These are phyloP conservation scores for Polymyxa betae DNA, from an alignment of 208 protist genomes.

Conservation along the genomic window DNA sequence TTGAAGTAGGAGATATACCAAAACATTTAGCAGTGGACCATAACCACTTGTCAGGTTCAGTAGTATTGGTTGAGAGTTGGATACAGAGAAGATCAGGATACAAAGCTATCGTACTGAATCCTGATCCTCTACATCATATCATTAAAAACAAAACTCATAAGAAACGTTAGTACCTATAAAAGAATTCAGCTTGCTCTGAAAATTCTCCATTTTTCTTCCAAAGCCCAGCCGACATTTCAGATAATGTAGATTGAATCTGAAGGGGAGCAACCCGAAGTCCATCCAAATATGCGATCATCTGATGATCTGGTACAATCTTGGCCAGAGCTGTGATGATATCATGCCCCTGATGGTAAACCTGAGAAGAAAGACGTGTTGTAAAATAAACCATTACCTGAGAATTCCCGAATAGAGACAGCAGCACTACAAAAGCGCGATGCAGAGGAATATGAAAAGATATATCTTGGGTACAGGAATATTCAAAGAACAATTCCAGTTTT, in stretches of 20 bases:
- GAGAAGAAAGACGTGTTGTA: too few relatives aligned
- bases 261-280: neutral
- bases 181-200: neutral
- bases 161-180: slow-evolving; percentile 4
- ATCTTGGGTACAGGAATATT: neutral
- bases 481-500: neutral
- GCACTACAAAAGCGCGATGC: neutral
- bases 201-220: slow-evolving; percentile 31
- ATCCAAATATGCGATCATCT: neutral
- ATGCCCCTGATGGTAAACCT: too few relatives aligned
- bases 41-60: neutral
- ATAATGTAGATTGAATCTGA: neutral
- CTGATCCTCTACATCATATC: neutral
- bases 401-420: neutral
- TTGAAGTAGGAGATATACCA: neutral
- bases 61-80: neutral
- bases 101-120: neutral
- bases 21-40: neutral
- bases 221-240: neutral
- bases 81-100: slow-evolving; percentile 3
- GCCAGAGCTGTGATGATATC: neutral
- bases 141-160: neutral
- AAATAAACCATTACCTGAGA: too few relatives aligned
- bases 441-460: slow-evolving; percentile 13
- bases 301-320: neutral